phyloP scores from a whole-genome alignment of 495 filamentous ascomycete species.

The Bacidia rubella region DNA sequence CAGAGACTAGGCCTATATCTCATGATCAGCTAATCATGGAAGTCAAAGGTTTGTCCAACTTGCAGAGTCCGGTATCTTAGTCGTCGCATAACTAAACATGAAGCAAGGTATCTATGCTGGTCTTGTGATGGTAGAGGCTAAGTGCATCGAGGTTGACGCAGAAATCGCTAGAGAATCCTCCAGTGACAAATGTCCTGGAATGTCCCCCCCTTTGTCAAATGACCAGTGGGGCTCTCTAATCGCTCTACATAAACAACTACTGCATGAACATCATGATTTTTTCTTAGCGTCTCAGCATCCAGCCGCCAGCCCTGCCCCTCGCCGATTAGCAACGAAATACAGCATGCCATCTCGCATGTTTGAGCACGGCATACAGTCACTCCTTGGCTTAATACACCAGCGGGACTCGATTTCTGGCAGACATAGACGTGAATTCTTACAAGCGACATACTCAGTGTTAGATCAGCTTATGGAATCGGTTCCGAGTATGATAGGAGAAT shows the following conservation, averaged over 20 bases:
- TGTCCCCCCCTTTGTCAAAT: conserved; percentile 18
- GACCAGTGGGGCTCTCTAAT: conserved; percentile 37
- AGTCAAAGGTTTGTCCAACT: too few species aligned
- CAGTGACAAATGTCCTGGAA: too few species aligned
- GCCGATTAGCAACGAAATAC: conserved; percentile 27
- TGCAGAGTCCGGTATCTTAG: too few species aligned
- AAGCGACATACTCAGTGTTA: too few species aligned
- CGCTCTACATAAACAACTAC: conserved; percentile 26
- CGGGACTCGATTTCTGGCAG: too few species aligned
- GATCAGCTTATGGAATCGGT: too few species aligned
- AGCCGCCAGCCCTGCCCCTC: conserved; percentile 26
- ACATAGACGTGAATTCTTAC: too few species aligned
- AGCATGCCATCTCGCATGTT: conserved; percentile 38
- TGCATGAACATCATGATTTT: conserved; percentile 36
- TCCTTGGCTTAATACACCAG: too few species aligned
- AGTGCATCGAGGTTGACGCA: conserved; percentile 35
- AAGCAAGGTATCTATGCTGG: conserved; percentile 36
- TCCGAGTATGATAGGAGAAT: too few species aligned
- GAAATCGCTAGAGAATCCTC: conserved; percentile 21
- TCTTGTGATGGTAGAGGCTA: conserved; percentile 36
- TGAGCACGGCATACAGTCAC: conserved; percentile 39
- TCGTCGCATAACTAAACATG: too few species aligned
- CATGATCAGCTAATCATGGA: conserved; percentile 53
- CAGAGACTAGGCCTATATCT: conserved; percentile 54
- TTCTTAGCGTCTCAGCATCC: conserved; percentile 38